Conservation (phyloP, 148 eudicot genomes). For the Silene latifolia region DNA sequence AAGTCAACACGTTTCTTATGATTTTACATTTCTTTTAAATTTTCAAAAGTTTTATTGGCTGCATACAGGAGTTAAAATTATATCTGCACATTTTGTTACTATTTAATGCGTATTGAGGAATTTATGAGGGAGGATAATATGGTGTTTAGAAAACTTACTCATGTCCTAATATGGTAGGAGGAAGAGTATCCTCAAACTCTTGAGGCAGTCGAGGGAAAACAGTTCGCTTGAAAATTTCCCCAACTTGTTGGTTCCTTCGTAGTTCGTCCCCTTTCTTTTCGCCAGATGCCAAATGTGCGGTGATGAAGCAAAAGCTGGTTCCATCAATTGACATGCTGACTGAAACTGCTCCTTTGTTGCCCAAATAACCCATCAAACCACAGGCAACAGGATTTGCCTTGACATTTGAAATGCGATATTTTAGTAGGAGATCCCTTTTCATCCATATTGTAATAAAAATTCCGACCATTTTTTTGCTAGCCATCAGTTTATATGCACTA, state of each 20-base stretch:
- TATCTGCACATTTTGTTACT: too few species aligned
- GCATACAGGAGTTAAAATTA: too few species aligned
- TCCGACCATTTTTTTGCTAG: slow-evolving; percentile 65
- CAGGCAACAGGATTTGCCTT: slow-evolving; percentile 38
- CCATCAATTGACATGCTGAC: slow-evolving; percentile 60
- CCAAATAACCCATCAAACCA: slow-evolving; percentile 29
- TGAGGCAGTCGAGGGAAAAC: slow-evolving; percentile 40
- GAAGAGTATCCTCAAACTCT: slow-evolving; percentile 33
- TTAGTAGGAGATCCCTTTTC: slow-evolving; percentile 35
- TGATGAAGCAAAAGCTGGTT: slow-evolving; percentile 65
- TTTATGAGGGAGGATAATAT: too few species aligned
- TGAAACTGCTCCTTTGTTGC: slow-evolving; percentile 61
- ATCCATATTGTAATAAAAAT: slow-evolving; percentile 51
- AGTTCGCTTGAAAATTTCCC: slow-evolving; percentile 57
- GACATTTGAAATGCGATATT: slow-evolving; percentile 40
- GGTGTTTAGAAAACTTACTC: slow-evolving; percentile 37
- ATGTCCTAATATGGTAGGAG: slow-evolving; percentile 45
- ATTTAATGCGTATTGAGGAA: too few species aligned
- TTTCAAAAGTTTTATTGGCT: too few species aligned
- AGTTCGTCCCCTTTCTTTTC: slow-evolving; percentile 75
- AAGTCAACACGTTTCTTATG: too few species aligned
- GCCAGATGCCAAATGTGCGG: slow-evolving; percentile 75
- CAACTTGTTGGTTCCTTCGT: slow-evolving; percentile 61
- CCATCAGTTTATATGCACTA: slow-evolving; percentile 39
- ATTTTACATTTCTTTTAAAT: too few species aligned